Conservation (phyloP, 495 filamentous ascomycete species). For the Xylaria scruposa region DNA sequence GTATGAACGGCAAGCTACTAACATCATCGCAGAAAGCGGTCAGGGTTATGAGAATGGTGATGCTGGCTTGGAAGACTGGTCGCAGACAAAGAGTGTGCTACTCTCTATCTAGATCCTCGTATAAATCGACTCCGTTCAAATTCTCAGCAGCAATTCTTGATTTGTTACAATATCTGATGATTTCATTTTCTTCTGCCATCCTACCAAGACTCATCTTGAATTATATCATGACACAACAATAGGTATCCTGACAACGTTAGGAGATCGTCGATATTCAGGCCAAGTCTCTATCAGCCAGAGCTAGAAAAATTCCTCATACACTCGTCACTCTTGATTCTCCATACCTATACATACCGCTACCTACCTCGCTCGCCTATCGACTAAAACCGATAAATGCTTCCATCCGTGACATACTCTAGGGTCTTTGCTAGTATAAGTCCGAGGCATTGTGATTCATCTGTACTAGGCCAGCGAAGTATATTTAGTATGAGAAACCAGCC, state of each 20-base stretch:
- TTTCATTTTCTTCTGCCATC: neutral
- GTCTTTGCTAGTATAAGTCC: neutral
- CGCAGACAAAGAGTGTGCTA: slow-evolving; percentile 55
- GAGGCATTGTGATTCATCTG: neutral
- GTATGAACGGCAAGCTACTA: neutral
- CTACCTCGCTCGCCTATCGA: neutral
- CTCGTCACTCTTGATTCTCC: neutral
- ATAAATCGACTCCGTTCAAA: slow-evolving; percentile 9
- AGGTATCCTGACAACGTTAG: neutral
- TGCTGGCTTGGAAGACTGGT: slow-evolving; percentile 55
- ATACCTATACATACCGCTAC: no score
- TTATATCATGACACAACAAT: neutral
- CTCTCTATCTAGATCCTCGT: slow-evolving; percentile 37
- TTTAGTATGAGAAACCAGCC: slow-evolving; percentile 8
- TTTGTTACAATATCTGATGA: neutral
- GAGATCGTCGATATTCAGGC: neutral
- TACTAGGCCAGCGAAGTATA: neutral
- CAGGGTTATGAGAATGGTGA: slow-evolving; percentile 47
- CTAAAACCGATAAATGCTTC: neutral
- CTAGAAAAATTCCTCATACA: neutral
- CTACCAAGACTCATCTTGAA: neutral
- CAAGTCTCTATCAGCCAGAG: neutral
- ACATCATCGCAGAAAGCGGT: slow-evolving; percentile 37
- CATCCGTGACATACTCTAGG: neutral
- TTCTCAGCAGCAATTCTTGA: neutral